Evolutionary conservation across 2,329 filamentous ascomycete genomes (phyloP).

Genomic region (Aspergillus sp.): DNA sequence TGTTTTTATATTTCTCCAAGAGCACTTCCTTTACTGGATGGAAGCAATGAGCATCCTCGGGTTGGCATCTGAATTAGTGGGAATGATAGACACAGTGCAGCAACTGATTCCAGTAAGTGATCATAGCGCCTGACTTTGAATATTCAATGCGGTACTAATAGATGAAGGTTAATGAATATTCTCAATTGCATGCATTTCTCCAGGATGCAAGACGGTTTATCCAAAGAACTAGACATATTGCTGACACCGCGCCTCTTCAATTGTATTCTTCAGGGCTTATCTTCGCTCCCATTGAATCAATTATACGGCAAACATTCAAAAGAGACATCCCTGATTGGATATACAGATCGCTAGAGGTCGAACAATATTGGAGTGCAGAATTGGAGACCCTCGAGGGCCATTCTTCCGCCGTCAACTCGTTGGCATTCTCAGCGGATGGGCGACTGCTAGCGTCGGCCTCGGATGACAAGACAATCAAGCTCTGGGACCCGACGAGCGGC

Average conservation of each 20-base stretch:
- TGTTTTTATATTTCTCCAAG: conserved; percentile 10
- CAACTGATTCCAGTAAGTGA: conserved; percentile 7
- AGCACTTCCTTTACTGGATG: conserved; percentile 20
- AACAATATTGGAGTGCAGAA: conserved; percentile 5
- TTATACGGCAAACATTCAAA: conserved; percentile 19
- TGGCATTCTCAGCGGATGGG: conserved; percentile 15
- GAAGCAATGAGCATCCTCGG: conserved; percentile 17
- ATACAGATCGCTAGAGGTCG: conserved; percentile 2
- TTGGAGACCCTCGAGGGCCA: conserved; percentile 11
- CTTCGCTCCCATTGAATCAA: conserved; percentile 22
- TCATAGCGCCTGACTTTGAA: not conserved
- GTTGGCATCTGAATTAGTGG: conserved; percentile 9
- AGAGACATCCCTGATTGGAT: conserved; percentile 13
- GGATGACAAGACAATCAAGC: conserved; percentile 6
- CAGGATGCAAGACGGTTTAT: conserved; percentile 27
- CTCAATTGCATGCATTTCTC: conserved; percentile 15
- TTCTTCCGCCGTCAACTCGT: conserved; percentile 7
- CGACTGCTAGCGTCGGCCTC: conserved; percentile 12
- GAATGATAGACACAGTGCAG: conserved; percentile 10
- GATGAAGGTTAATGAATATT: conserved; percentile 5
- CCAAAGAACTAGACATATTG: conserved; percentile 19
- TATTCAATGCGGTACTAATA: not conserved
- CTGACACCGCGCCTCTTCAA: conserved; percentile 28
- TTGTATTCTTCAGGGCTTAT: conserved; percentile 27
- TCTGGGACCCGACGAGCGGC: conserved; percentile 6